Evolutionary conservation across 768 basidiomycete genomes (phyloP).

Genomic region (Lentinula lateritia): DNA sequence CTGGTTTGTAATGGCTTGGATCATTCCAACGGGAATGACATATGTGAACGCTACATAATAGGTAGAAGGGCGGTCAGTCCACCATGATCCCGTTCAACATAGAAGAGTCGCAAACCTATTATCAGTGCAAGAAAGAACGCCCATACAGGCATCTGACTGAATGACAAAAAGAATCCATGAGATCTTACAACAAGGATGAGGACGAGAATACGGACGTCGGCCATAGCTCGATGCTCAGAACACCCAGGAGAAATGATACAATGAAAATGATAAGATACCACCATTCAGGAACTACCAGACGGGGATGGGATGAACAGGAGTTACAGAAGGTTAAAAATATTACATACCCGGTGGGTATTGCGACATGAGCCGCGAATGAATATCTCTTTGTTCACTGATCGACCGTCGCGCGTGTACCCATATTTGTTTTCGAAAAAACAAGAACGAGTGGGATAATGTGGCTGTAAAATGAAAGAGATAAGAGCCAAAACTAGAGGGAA

Average conservation of each 20-base stretch:
- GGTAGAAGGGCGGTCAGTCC: neutral
- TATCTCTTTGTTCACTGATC: conserved; percentile 50
- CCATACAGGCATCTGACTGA: conserved; percentile 55
- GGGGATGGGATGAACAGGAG: neutral
- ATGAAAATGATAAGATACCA: conserved; percentile 36
- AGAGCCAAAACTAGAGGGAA: conserved; percentile 6
- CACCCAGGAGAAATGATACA: conserved; percentile 54
- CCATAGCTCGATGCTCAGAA: conserved; percentile 59
- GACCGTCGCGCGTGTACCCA: conserved; percentile 42
- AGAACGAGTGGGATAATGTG: conserved; percentile 9
- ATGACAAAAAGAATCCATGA: neutral
- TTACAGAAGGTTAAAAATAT: neutral
- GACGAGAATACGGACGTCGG: conserved; percentile 31
- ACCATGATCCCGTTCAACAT: neutral
- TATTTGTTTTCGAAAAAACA: conserved; percentile 51
- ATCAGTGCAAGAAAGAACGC: conserved; percentile 50
- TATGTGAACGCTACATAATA: conserved; percentile 1
- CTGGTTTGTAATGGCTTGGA: conserved; percentile 78
- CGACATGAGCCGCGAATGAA: conserved; percentile 56
- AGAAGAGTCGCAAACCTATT: conserved; percentile 26
- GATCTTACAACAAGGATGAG: neutral
- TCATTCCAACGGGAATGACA: conserved; percentile 37
- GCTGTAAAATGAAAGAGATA: neutral
- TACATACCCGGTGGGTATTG: conserved; percentile 36
- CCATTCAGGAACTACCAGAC: conserved; percentile 49